Conservation (phyloP, 106 monocot species). For the Gastrodia elata region DNA sequence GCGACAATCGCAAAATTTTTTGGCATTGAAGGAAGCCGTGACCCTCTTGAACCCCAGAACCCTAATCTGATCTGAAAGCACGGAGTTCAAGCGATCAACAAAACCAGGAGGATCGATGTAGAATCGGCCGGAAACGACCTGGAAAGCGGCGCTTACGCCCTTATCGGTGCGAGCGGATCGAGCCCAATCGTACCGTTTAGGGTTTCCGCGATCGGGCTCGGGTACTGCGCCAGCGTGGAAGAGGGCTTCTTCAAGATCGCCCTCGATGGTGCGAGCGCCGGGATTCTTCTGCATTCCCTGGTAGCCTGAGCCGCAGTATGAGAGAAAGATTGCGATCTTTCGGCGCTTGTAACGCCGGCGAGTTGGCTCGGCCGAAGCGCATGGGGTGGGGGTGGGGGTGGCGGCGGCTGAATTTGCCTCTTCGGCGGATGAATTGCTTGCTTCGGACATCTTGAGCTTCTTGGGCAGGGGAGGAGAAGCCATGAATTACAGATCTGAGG, state of each 20-base stretch:
- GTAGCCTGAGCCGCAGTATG: slow-evolving; percentile 82
- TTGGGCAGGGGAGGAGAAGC: slow-evolving; percentile 41
- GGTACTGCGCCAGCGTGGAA: slow-evolving; percentile 75
- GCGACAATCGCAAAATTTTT: slow-evolving; percentile 92
- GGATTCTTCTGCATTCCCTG: slow-evolving; percentile 99
- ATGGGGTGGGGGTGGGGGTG: background rate
- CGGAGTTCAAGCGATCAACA: slow-evolving; percentile 52
- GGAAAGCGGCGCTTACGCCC: slow-evolving; percentile 78
- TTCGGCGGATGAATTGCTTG: slow-evolving; percentile 15
- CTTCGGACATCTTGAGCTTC: slow-evolving; percentile 49
- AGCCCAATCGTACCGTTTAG: slow-evolving; percentile 93
- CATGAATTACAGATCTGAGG: slow-evolving; percentile 4
- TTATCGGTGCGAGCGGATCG: slow-evolving; percentile 92
- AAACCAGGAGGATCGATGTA: slow-evolving; percentile 68
- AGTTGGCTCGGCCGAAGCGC: background rate
- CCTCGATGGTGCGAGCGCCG: slow-evolving; percentile 88
- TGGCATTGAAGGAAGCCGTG: slow-evolving; percentile 77
- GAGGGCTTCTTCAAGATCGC: slow-evolving; percentile 85
- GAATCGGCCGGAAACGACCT: slow-evolving; percentile 94
- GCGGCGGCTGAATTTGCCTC: slow-evolving; percentile 4
- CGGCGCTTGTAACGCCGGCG: slow-evolving; percentile 67
- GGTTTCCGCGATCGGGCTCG: slow-evolving; percentile 41
- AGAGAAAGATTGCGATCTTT: slow-evolving; percentile 78
- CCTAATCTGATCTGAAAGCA: slow-evolving; percentile 59
- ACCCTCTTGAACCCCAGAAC: slow-evolving; percentile 64